Evolutionary conservation across 495 filamentous ascomycete species (phyloP).

Genomic region (Pseudoneurospora amorphoporcata): DNA sequence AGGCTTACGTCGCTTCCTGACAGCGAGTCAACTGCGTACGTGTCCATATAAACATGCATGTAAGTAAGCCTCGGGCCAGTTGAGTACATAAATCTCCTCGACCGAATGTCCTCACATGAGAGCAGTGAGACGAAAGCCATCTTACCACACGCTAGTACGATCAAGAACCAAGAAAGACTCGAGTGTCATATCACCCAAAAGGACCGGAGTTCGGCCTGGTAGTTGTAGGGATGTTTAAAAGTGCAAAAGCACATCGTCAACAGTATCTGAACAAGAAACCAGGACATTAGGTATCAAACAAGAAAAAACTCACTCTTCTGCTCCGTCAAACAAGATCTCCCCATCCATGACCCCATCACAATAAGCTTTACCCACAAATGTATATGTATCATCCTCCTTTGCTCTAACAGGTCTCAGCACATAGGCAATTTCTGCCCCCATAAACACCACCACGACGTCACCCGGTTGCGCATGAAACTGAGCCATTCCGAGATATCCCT

Average conservation of each 20-base stretch:
- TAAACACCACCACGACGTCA: not conserved
- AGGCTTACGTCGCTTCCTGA: not conserved
- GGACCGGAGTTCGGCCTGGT: not conserved
- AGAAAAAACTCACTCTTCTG: not conserved
- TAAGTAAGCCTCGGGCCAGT: not conserved
- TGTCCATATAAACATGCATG: not conserved
- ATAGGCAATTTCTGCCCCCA: not conserved
- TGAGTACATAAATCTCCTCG: not conserved
- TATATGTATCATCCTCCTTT: not conserved
- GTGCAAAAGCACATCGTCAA: not conserved
- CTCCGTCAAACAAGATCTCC: not conserved
- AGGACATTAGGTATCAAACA: not conserved
- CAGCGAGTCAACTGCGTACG: not conserved
- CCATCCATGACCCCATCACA: not conserved
- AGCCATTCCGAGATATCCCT: not conserved
- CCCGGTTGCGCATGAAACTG: not conserved
- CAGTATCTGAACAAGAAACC: not conserved
- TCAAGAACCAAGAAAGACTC: not conserved
- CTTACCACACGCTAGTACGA: not conserved
- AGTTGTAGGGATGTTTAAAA: not conserved
- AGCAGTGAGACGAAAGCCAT: not conserved
- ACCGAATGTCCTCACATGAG: not conserved
- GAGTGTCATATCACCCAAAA: not conserved
- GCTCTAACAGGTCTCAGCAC: not conserved
- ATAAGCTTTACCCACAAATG: not conserved